Conservation (phyloP, 257 asterid genomes). For the Knoxia roxburghii region DNA sequence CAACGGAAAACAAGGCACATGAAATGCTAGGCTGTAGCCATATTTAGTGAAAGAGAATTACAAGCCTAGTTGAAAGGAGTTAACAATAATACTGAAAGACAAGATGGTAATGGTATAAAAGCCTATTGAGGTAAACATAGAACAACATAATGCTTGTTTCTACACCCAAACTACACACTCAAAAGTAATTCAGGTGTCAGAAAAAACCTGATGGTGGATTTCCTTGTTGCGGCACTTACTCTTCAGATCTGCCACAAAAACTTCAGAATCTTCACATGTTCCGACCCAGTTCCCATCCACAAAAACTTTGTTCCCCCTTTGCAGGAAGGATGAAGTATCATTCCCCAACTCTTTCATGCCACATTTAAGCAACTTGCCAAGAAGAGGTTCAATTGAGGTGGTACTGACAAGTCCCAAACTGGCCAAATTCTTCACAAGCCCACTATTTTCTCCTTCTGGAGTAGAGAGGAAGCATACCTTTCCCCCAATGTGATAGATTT, state of each 20-base stretch:
- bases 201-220: conserved; percentile 63
- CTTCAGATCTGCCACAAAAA: conserved; percentile 60
- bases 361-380: conserved; percentile 43
- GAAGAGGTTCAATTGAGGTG: conserved; percentile 36
- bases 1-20: not conserved
- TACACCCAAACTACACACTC: not conserved
- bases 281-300: conserved; percentile 96
- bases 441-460: conserved; percentile 98
- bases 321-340: conserved; percentile 36
- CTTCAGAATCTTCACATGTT: conserved; percentile 58
- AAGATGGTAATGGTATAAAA: not conserved
- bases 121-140: not conserved
- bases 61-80: not conserved
- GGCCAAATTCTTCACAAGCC: conserved; percentile 87
- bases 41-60: not conserved
- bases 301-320: conserved; percentile 57
- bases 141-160: not conserved
- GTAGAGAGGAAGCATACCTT: conserved; percentile 89
- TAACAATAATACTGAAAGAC: not conserved
- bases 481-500: conserved; percentile 98
- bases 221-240: conserved; percentile 63
- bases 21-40: not conserved
- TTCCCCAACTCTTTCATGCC: conserved; percentile 71
- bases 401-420: conserved; percentile 86
- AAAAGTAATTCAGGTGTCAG: conserved; percentile 23